phyloP scores from a whole-genome alignment of 768 basidiomycete species.

The Mrakia hoshinonis region DNA sequence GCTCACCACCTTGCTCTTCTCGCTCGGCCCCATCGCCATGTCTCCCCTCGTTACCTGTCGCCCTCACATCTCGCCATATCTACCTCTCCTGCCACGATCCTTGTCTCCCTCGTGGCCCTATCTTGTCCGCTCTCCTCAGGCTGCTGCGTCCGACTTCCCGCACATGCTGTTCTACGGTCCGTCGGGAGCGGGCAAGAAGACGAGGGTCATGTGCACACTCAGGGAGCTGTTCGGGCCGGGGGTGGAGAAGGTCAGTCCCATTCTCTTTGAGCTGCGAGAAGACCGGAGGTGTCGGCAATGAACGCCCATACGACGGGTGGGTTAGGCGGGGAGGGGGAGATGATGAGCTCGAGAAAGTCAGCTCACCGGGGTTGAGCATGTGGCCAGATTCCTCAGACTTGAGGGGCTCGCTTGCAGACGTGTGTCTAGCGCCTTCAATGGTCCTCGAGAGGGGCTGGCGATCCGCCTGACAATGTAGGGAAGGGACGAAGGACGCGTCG shows the following conservation, averaged over 20 bases:
- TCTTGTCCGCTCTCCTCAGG: slow-evolving; percentile 45
- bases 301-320: too few relatives aligned
- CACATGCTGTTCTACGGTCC: slow-evolving; percentile 97
- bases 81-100: too few relatives aligned
- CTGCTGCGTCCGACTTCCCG: slow-evolving; percentile 86
- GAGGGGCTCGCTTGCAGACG: too few relatives aligned
- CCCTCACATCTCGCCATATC: too few relatives aligned
- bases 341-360: too few relatives aligned
- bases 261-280: too few relatives aligned
- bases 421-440: too few relatives aligned
- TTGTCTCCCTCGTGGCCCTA: not conserved
- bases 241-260: slow-evolving; percentile 69
- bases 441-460: too few relatives aligned
- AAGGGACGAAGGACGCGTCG: not conserved
- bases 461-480: not conserved
- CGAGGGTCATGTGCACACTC: slow-evolving; percentile 80
- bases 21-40: slow-evolving; percentile 71
- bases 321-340: too few relatives aligned
- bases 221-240: slow-evolving; percentile 82
- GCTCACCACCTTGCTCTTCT: slow-evolving; percentile 66
- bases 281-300: too few relatives aligned
- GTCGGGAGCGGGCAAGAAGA: slow-evolving; percentile 96
- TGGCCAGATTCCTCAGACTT: too few relatives aligned
- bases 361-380: too few relatives aligned
- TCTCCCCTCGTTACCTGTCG: slow-evolving; percentile 53